These are phyloP conservation scores for Puccinia novopanici DNA, from an alignment of 1,284 basidiomycete genomes.

Conservation along the genomic window DNA sequence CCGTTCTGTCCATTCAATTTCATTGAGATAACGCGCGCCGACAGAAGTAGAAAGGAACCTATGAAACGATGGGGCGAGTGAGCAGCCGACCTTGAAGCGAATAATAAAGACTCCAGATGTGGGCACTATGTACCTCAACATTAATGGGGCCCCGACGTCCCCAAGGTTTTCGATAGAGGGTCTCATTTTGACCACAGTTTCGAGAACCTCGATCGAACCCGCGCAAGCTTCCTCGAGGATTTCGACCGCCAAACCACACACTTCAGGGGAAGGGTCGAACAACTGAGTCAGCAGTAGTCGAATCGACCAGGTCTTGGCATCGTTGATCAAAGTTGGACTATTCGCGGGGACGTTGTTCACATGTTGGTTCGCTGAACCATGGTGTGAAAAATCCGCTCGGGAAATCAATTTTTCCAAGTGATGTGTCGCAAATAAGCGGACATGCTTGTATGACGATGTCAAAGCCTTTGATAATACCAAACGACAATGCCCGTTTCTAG, in stretches of 20 bases:
- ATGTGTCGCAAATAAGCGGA: conserved; percentile 82
- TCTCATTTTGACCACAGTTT: conserved; percentile 88
- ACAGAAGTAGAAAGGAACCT: conserved; percentile 93
- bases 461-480: conserved; percentile 89
- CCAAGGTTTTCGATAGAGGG: conserved; percentile 93
- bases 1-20: conserved; percentile 85
- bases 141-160: conserved; percentile 81
- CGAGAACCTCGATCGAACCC: conserved; percentile 75
- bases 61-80: conserved; percentile 9
- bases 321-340: background rate
- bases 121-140: conserved; percentile 69
- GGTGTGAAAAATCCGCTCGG: conserved; percentile 65
- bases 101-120: background rate
- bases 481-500: conserved; percentile 86
- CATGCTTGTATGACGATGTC: conserved; percentile 75
- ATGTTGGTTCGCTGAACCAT: conserved; percentile 55
- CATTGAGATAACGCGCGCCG: conserved; percentile 87
- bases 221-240: conserved; percentile 83
- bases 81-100: background rate
- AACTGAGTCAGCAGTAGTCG: conserved; percentile 84
- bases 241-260: conserved; percentile 83
- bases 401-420: conserved; percentile 74
- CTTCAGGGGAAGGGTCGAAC: conserved; percentile 85
- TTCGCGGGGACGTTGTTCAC: conserved; percentile 19
- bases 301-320: conserved; percentile 55